These are phyloP conservation scores for Aspergillus sp. DNA, from an alignment of 2,329 filamentous ascomycete genomes.

Conservation along the genomic window DNA sequence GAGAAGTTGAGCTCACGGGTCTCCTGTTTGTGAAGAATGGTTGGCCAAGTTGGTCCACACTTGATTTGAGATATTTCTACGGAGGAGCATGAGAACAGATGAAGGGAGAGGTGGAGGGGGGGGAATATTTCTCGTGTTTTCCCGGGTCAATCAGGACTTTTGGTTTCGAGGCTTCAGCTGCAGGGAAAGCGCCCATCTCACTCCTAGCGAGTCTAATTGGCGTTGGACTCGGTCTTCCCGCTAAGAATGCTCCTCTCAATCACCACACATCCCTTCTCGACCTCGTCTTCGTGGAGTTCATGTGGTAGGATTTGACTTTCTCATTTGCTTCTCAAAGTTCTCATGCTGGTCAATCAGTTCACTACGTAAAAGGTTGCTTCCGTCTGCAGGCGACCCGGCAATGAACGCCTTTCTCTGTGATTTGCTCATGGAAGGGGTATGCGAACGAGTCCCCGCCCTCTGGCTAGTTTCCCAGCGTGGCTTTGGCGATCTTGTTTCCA, in stretches of 20 bases:
- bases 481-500: not conserved
- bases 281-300: not conserved
- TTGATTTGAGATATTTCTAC: conserved; percentile 2
- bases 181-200: conserved; percentile 10
- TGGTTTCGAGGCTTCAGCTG: conserved; percentile 6
- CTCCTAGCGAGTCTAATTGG: conserved; percentile 1
- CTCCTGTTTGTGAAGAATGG: conserved; percentile 3
- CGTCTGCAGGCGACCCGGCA: not conserved
- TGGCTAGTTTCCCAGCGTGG: not conserved
- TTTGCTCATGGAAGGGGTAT: not conserved
- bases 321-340: not conserved
- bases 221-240: not conserved
- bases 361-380: not conserved
- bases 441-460: not conserved
- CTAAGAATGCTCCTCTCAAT: not conserved
- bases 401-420: conserved; percentile 1
- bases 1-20: not conserved
- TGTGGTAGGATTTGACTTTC: not conserved
- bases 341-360: not conserved
- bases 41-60: conserved; percentile 7
- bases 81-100: not conserved
- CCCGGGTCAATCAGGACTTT: not conserved
- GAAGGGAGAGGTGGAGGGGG: not conserved
- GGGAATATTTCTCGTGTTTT: not conserved
- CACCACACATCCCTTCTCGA: not conserved